Percentiles rank a stretch among this genome's conserved stretches.
Conservation (phyloP, 2,329 filamentous ascomycete genomes). For the Ophiostoma perfectum region DNA sequence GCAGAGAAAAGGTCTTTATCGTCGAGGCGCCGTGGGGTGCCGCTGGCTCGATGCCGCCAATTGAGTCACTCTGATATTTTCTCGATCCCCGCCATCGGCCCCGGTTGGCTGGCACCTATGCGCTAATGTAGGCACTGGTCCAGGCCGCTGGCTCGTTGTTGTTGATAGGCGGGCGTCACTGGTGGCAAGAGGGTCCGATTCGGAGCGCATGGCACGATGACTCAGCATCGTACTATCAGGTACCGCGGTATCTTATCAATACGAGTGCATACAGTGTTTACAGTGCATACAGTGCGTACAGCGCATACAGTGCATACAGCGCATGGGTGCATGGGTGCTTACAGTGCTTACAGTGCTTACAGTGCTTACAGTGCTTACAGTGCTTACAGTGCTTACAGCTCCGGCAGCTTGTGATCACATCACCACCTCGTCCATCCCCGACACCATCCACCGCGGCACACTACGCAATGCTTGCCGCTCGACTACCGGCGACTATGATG, state of each 20-base stretch:
- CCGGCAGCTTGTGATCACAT: background rate
- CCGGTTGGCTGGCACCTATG: constrained; percentile 11
- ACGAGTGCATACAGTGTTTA: too few species aligned
- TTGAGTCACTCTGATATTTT: constrained; percentile 19
- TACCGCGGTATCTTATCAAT: background rate
- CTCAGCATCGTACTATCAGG: background rate
- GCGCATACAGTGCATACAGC: too few species aligned
- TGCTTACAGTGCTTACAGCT: background rate
- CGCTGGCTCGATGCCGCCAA: constrained; percentile 11
- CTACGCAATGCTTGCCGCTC: background rate
- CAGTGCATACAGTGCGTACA: too few species aligned
- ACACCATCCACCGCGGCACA: background rate
- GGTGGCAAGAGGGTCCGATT: background rate
- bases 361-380: too few species aligned
- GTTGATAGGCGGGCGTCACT: background rate
- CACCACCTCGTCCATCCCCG: background rate
- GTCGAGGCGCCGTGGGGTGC: background rate
- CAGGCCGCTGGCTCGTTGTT: background rate
- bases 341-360: too few species aligned
- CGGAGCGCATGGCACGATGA: constrained; percentile 1
- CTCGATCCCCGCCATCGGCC: constrained; percentile 19
- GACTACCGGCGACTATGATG: constrained; percentile 5
- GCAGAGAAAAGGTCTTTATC: background rate
- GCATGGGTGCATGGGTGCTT: too few species aligned
- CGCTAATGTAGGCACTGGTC: constrained; percentile 14